These are phyloP conservation scores for Ustilago crameri DNA, from an alignment of 1,284 basidiomycete species.

Conservation along the genomic window DNA sequence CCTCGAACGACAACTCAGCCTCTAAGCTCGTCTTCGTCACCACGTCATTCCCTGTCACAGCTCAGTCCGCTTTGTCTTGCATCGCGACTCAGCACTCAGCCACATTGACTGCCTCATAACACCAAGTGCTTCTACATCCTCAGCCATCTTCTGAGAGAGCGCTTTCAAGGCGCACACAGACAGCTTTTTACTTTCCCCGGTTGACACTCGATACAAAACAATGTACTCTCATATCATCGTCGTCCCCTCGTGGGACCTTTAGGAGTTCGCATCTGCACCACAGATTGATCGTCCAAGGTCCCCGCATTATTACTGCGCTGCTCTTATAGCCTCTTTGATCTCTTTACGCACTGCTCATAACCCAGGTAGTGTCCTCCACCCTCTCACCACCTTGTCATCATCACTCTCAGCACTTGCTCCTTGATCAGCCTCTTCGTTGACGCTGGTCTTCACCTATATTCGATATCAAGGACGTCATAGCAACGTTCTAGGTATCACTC, in stretches of 20 bases:
- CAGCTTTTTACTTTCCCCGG: not conserved
- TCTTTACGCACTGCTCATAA: not conserved
- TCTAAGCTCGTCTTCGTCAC: constrained; percentile 17
- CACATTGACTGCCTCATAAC: constrained; percentile 5
- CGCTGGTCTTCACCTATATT: constrained; percentile 8
- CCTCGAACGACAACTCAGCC: not conserved
- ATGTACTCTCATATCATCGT: constrained; percentile 33
- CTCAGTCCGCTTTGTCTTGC: constrained; percentile 2
- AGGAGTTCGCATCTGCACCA: constrained; percentile 25
- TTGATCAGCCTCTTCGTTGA: constrained; percentile 9
- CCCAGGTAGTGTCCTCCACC: constrained; percentile 1
- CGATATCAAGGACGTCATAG: constrained; percentile 18
- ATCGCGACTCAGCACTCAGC: constrained; percentile 20
- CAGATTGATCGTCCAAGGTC: constrained; percentile 31
- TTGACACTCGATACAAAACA: not conserved
- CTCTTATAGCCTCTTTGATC: not conserved
- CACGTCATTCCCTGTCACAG: not conserved
- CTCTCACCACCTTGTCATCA: not conserved
- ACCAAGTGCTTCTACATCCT: constrained; percentile 1
- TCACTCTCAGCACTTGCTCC: not conserved
- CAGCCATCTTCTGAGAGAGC: not conserved
- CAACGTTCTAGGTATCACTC: constrained; percentile 19
- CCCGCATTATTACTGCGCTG: constrained; percentile 2
- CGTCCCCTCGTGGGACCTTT: constrained; percentile 44
- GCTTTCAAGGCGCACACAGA: constrained; percentile 2